Percentiles rank a stretch among this genome's conserved stretches.
Conservation (phyloP, 306 rosid genomes). For the Vigna reflexopilosa region DNA sequence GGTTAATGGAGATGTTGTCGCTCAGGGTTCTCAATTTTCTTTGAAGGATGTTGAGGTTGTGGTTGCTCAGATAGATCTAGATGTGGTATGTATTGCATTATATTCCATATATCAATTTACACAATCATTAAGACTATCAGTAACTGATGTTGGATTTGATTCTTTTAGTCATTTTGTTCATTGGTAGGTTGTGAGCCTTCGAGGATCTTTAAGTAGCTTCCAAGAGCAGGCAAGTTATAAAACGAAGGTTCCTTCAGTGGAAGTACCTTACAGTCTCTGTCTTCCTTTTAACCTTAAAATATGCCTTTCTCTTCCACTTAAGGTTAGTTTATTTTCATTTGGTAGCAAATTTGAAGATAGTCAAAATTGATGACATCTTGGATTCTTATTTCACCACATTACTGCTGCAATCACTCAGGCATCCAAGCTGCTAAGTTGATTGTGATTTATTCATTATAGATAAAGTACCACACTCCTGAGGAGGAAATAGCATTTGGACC, state of each 20-base stretch:
- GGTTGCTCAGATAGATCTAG: constrained; percentile 89
- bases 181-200: constrained; percentile 89
- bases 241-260: constrained; percentile 76
- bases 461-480: constrained; percentile 85
- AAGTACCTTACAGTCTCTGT: constrained; percentile 70
- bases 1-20: constrained; percentile 89
- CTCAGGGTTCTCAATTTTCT: constrained; percentile 98
- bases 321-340: constrained; percentile 61
- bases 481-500: constrained; percentile 99
- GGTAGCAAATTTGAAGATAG: constrained; percentile 35
- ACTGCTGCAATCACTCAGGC: constrained; percentile 15
- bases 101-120: constrained; percentile 27
- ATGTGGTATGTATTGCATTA: constrained; percentile 69
- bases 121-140: constrained; percentile 19
- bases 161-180: constrained; percentile 24
- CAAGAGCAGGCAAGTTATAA: constrained; percentile 99
- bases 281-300: constrained; percentile 73
- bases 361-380: constrained; percentile 31
- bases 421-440: constrained; percentile 42
- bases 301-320: constrained; percentile 72
- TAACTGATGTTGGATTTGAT: constrained; percentile 32
- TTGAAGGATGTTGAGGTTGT: constrained; percentile 87
- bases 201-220: constrained; percentile 97
- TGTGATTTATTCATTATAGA: constrained; percentile 56
- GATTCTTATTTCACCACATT: constrained; percentile 30